A percentile compares a stretch with the other conserved stretches of the same genome.
Conservation (phyloP, 495 filamentous ascomycete genomes). For the Bombardia bombarda region DNA sequence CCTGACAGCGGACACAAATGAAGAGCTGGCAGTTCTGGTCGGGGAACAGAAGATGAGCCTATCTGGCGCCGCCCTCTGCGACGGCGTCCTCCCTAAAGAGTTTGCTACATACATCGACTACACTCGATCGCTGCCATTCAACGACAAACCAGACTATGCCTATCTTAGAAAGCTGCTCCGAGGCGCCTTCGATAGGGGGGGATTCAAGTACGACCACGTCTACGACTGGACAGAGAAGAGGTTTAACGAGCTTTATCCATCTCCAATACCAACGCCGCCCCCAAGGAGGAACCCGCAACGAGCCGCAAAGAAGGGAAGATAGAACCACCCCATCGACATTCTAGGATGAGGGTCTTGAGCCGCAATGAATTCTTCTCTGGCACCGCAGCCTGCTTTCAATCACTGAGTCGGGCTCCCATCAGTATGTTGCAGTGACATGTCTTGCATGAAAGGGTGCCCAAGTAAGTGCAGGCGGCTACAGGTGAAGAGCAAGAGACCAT, state of each 20-base stretch:
- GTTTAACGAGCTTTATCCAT: constrained; percentile 8
- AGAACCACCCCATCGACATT: too few species aligned
- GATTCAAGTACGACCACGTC: constrained; percentile 24
- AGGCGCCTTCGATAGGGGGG: constrained; percentile 17
- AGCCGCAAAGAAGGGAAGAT: too few species aligned
- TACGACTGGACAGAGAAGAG: constrained; percentile 24
- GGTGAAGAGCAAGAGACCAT: too few species aligned
- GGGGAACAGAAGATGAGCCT: constrained; percentile 14
- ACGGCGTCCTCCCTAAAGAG: constrained; percentile 12
- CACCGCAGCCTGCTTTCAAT: too few species aligned
- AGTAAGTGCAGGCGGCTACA: too few species aligned
- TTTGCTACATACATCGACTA: constrained; percentile 18
- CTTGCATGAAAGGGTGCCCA: too few species aligned
- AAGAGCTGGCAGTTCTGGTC: constrained; percentile 6
- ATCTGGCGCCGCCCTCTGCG: constrained; percentile 10
- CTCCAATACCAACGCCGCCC: too few species aligned
- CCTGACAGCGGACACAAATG: constrained; percentile 10
- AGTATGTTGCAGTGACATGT: too few species aligned
- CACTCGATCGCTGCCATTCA: constrained; percentile 16
- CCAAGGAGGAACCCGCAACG: too few species aligned
- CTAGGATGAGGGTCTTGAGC: too few species aligned
- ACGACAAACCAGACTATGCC: constrained; percentile 19
- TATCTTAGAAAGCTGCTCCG: constrained; percentile 23
- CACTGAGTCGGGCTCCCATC: too few species aligned
- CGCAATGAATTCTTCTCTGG: too few species aligned